Evolutionary conservation across 2,329 filamentous ascomycete genomes (phyloP).

Genomic region (Aspergillus jensenii): DNA sequence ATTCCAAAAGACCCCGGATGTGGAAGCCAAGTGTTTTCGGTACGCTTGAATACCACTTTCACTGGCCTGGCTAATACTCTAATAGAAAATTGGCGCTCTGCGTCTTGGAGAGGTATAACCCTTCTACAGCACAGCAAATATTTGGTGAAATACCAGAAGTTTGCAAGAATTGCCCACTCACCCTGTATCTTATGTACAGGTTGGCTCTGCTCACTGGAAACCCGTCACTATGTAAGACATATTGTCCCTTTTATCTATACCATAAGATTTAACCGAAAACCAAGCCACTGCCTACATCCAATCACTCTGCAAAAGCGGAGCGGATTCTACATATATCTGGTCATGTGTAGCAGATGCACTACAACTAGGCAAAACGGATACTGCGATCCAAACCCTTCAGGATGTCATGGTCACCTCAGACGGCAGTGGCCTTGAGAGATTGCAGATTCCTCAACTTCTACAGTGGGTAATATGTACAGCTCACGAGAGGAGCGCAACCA

Average conservation of each 20-base stretch:
- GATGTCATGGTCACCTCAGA: slow-evolving; percentile 60
- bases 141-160: slow-evolving; percentile 61
- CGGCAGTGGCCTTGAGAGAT: slow-evolving; percentile 45
- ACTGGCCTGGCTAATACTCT: slow-evolving; percentile 13
- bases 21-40: slow-evolving; percentile 69
- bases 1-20: slow-evolving; percentile 66
- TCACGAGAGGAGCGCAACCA: slow-evolving; percentile 20
- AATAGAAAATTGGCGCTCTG: slow-evolving; percentile 72
- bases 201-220: slow-evolving; percentile 63
- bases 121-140: slow-evolving; percentile 53
- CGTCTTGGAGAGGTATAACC: slow-evolving; percentile 59
- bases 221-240: slow-evolving; percentile 49
- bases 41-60: slow-evolving; percentile 28
- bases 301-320: slow-evolving; percentile 54
- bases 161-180: slow-evolving; percentile 62
- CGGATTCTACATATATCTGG: slow-evolving; percentile 66
- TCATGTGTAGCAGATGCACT: slow-evolving; percentile 79
- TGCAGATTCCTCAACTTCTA: slow-evolving; percentile 65
- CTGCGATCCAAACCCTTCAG: slow-evolving; percentile 60
- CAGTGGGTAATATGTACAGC: slow-evolving; percentile 49
- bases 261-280: slow-evolving; percentile 42
- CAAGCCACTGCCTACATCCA: slow-evolving; percentile 59
- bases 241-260: background rate
- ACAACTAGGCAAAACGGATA: slow-evolving; percentile 59
- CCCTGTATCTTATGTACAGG: slow-evolving; percentile 74